Evolutionary conservation across 2,329 filamentous ascomycete genomes (phyloP).

Genomic region (Cercospora sp.): DNA sequence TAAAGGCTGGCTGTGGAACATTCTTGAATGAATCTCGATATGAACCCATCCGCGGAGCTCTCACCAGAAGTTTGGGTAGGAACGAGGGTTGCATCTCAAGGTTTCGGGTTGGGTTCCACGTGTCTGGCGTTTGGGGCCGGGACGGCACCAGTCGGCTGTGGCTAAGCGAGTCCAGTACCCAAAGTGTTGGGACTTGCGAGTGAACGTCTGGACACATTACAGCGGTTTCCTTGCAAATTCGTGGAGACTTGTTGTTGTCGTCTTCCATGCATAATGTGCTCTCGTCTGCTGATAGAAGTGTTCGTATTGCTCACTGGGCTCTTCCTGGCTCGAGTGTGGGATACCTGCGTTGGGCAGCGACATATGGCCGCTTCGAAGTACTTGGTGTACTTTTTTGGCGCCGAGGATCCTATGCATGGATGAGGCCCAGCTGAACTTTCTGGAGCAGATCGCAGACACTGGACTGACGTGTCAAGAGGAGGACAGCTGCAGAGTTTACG

Average conservation of each 20-base stretch:
- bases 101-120: neutral
- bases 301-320: neutral
- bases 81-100: neutral
- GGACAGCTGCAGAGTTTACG: neutral
- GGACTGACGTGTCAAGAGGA: neutral
- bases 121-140: neutral
- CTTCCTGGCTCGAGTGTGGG: neutral
- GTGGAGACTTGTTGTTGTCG: neutral
- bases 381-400: neutral
- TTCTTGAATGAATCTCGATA: too few species aligned
- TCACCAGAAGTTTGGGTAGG: too few species aligned
- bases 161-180: neutral
- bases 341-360: neutral
- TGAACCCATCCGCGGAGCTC: too few species aligned
- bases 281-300: neutral
- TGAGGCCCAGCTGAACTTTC: neutral
- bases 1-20: too few species aligned
- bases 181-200: constrained; percentile 2
- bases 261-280: neutral
- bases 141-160: neutral
- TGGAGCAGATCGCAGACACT: neutral
- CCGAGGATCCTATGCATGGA: neutral
- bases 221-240: neutral
- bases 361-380: neutral
- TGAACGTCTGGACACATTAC: neutral